Evolutionary conservation across 108 stramenopile species (phyloP).

Genomic region (Fragilariopsis cylindrus): DNA sequence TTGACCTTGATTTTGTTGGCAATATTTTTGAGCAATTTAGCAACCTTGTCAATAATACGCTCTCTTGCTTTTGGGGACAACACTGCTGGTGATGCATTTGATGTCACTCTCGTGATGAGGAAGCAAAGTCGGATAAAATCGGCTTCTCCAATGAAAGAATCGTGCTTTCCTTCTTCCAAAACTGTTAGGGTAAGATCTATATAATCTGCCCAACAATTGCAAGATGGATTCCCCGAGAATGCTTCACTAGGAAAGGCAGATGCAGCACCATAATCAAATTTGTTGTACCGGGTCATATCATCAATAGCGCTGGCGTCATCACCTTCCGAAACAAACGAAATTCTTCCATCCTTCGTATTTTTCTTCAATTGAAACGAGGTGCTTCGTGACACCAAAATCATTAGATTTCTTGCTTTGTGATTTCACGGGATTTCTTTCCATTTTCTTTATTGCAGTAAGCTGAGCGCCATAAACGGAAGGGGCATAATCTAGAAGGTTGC

Average conservation of each 20-base stretch:
- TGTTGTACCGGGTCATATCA: background rate
- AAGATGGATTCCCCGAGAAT: background rate
- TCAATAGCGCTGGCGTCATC: background rate
- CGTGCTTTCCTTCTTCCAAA: background rate
- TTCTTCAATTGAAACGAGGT: conserved; percentile 14
- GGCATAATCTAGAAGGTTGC: conserved; percentile 18
- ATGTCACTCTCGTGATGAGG: conserved; percentile 10
- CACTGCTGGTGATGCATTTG: background rate
- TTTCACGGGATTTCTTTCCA: background rate
- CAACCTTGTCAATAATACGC: background rate
- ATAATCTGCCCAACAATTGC: conserved; percentile 12
- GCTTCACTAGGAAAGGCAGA: conserved; percentile 12
- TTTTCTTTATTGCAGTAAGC: conserved; percentile 14
- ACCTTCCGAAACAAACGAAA: conserved; percentile 3
- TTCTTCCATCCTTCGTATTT: conserved; percentile 19
- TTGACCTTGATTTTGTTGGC: background rate
- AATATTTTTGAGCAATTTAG: background rate
- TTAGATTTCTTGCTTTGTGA: background rate
- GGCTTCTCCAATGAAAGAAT: conserved; percentile 4
- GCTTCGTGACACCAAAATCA: background rate
- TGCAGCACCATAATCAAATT: background rate
- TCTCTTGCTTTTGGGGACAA: background rate
- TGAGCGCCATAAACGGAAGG: conserved; percentile 21
- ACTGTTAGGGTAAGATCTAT: background rate
- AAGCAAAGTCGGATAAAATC: conserved; percentile 5